Percentiles rank a stretch among this genome's conserved stretches.
Evolutionary conservation across 495 filamentous ascomycete genomes (phyloP).

Genomic region (Margaritispora aquatica): DNA sequence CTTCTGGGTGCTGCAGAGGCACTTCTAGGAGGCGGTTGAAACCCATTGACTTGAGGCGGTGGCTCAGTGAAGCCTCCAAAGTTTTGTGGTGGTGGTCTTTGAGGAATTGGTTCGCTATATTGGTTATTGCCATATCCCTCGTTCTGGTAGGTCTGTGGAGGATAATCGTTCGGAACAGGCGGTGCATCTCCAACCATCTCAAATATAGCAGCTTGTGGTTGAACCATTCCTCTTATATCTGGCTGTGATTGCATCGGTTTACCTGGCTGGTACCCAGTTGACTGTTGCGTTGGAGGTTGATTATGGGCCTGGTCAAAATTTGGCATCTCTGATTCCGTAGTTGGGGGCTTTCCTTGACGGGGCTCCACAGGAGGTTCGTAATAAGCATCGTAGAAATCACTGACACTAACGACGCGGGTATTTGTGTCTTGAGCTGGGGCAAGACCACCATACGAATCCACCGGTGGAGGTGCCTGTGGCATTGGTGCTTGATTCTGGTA

Average conservation of each 20-base stretch:
- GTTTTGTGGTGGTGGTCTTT: slow-evolving; percentile 25
- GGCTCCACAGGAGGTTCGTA: slow-evolving; percentile 32
- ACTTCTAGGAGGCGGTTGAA: slow-evolving; percentile 27
- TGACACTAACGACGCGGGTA: slow-evolving; percentile 23
- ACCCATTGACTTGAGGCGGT: slow-evolving; percentile 10
- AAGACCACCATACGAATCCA: slow-evolving; percentile 13
- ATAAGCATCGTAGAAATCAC: slow-evolving; percentile 53
- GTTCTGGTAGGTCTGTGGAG: slow-evolving; percentile 30
- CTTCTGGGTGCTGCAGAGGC: slow-evolving; percentile 19
- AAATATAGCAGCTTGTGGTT: slow-evolving; percentile 57
- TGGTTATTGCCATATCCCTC: slow-evolving; percentile 25
- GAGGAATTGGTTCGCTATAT: slow-evolving; percentile 23
- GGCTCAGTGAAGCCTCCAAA: slow-evolving; percentile 10
- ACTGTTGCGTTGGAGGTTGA: slow-evolving; percentile 35
- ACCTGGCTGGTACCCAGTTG: slow-evolving; percentile 32
- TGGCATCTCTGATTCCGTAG: slow-evolving; percentile 54
- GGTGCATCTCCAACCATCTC: slow-evolving; percentile 60
- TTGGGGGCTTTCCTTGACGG: slow-evolving; percentile 7
- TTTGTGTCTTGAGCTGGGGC: slow-evolving; percentile 9
- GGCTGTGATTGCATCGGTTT: slow-evolving; percentile 62
- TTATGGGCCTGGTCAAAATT: slow-evolving; percentile 66
- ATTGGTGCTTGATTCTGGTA: slow-evolving; percentile 34
- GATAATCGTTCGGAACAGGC: slow-evolving; percentile 33
- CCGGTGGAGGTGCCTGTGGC: not conserved
- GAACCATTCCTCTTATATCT: slow-evolving; percentile 44